Evolutionary conservation across 768 basidiomycete genomes (phyloP), one percentile per base, ranked within the genome.

Genomic region (Russula earlei): DNA sequence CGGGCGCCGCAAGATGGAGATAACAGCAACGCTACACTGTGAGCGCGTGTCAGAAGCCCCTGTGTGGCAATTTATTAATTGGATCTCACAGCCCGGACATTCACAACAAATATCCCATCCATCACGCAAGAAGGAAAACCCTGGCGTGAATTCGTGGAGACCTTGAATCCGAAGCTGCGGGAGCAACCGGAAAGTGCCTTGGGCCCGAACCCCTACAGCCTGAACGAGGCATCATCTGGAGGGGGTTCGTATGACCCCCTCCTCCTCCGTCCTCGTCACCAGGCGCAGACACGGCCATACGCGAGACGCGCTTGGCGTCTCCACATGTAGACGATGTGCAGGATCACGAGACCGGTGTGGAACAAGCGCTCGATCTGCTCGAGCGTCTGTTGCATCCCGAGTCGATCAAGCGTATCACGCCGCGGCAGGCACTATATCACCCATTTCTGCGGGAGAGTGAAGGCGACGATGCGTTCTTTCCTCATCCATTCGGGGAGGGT

Each of bases 1-100:
- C 59, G 96, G 96, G 8, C 79, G 80, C 59, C 78, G 76, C 60
- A 78, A 78, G 49, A 90, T 96, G 79, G 95, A 95, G 66, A 84
- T 79, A 65, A 78, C 83, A 36, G 95, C 94, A 0, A 80, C 86
- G 19, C 67, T 97, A 41, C 96, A 99, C 67, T 91, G 95, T 97
- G 67, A 31, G 68, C 60, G 27, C 10, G 58, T 25, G 36, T 12
- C 38, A 8, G 54, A 44, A 33, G 37, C 4, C 20, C 41, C 9
- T 24, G 11, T 51, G 27, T 33, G 36, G 24, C 34, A 12, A 22
- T 57, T 37, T 46, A 38, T 53, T 27, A 48, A 54, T 27, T 27
- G 11, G 43, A 1, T 43, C 34, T 42, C 54, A 22, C 60, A 98
- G 95, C 89, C 67, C 87, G 96, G 27, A 85, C 84, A 3, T 88